phyloP scores from a whole-genome alignment of 2,329 filamentous ascomycete species.

The Passalora sequoiae region DNA sequence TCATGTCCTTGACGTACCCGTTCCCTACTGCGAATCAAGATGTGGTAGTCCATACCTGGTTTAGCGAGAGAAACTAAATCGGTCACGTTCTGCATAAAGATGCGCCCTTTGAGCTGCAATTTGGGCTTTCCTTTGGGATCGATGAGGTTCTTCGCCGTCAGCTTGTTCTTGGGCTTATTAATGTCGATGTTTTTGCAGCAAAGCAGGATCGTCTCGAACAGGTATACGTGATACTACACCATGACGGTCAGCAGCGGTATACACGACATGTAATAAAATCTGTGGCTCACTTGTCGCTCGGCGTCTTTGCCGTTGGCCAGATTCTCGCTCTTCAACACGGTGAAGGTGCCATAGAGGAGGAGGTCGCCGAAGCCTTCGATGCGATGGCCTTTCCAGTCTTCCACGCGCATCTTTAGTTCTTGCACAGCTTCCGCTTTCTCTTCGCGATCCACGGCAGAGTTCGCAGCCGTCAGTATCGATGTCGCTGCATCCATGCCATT shows the following conservation, averaged over 20 bases:
- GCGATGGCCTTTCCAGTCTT: slow-evolving; percentile 94
- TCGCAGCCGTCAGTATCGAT: slow-evolving; percentile 75
- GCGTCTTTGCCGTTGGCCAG: slow-evolving; percentile 63
- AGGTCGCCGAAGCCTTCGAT: slow-evolving; percentile 89
- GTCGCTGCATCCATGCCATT: slow-evolving; percentile 77
- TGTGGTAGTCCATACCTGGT: slow-evolving; percentile 59
- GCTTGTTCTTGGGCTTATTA: slow-evolving; percentile 68
- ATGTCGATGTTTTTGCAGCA: slow-evolving; percentile 94
- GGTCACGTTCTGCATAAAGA: slow-evolving; percentile 98
- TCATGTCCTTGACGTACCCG: slow-evolving; percentile 26
- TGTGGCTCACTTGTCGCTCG: slow-evolving; percentile 75
- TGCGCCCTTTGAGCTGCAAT: slow-evolving; percentile 89
- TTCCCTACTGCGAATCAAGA: slow-evolving; percentile 20
- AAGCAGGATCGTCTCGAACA: slow-evolving; percentile 90
- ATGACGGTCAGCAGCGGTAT: no score
- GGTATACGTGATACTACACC: slow-evolving; percentile 91
- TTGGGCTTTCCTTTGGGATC: slow-evolving; percentile 69
- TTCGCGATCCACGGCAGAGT: slow-evolving; percentile 85
- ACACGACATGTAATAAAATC: no score
- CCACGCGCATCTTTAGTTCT: slow-evolving; percentile 75
- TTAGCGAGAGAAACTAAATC: slow-evolving; percentile 84
- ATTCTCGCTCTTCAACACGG: slow-evolving; percentile 65
- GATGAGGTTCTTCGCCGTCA: slow-evolving; percentile 65
- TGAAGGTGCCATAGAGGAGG: slow-evolving; percentile 82
- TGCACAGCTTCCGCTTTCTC: slow-evolving; percentile 76